Percentiles rank a stretch among this genome's conserved stretches.
phyloP scores from a whole-genome alignment of 106 monocot genomes.

The Posidonia australis region DNA sequence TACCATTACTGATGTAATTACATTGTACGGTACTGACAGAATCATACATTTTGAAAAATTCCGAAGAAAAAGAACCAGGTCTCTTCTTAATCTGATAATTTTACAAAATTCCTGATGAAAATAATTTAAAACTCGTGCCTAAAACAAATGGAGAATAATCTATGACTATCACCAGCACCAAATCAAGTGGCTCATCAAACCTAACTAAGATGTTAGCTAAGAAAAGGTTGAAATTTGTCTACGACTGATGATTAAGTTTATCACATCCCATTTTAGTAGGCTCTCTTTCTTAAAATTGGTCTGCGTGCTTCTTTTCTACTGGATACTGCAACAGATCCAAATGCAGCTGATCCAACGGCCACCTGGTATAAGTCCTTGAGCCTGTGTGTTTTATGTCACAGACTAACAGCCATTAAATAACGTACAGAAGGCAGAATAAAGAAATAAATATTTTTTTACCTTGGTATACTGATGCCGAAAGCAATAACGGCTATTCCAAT shows the following conservation, averaged over 20 bases:
- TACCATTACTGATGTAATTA: no score
- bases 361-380: constrained; percentile 60
- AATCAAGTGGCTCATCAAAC: no score
- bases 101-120: no score
- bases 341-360: constrained; percentile 26
- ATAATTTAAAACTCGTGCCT: no score
- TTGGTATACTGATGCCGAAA: constrained; percentile 83
- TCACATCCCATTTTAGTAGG: no score
- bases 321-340: constrained; percentile 19
- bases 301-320: constrained; percentile 39
- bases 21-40: no score
- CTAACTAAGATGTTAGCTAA: no score
- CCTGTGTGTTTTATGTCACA: constrained; percentile 11
- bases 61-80: no score
- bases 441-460: constrained; percentile 25
- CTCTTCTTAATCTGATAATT: no score
- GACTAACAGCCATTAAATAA: background rate
- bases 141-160: no score
- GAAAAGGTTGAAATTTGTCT: background rate
- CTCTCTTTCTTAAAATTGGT: constrained; percentile 8
- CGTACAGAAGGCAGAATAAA: background rate
- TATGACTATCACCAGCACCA: no score
- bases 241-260: background rate
- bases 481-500: constrained; percentile 60
- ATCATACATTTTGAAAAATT: no score